Base-by-base conservation (phyloP, 768 basidiomycete species). In the Tricholoma sp. region DNA sequence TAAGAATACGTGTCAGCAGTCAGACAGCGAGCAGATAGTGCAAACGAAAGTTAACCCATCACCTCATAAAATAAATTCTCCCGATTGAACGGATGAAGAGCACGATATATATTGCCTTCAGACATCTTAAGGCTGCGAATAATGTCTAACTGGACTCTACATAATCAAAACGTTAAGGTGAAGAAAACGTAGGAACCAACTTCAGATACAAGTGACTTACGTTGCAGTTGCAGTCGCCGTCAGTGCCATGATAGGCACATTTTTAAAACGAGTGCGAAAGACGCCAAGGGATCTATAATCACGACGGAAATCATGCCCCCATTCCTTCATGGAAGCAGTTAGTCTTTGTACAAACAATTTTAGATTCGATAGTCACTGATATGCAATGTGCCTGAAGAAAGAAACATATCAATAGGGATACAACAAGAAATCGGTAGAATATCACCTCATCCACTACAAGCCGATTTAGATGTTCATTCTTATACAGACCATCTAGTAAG, bases 231-330 rank as follows among this genome's bases (percentile, higher is more conserved):
- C 91, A 12, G 88, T 91, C 1, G 91, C 91, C 1, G 91, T 94
- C 37, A 94, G 70, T 3, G 91, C 91, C 89, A 92, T 94, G 61
- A 94, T 86, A 0, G 92, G 91, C 4, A 93, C 80, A 55, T 78
- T 73, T 1, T 79, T 78, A 63, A 85, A 92, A 29, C 74, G 76
- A 36, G 80, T 74, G 1, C 91, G 81, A 66, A 94, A 89, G 37
- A 72, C 66, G 4, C 91, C 91, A 20, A 94, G 76, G 24, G 74
- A 78, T 44, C 90, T 74, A 64, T 92, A 94, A 42, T 90, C 86
- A 32, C 68, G 76, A 24, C 91, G 82, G 65, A 91, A 91, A 62
- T 90, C 84, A 49, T 91, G 89, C 0, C 89, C 89, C 91, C 89
- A 92, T 76, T 91, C 90, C 86, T 90, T 59, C 13, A 44, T n/a